phyloP scores from a whole-genome alignment of 306 rosid species.

The Canavalia gladiata region DNA sequence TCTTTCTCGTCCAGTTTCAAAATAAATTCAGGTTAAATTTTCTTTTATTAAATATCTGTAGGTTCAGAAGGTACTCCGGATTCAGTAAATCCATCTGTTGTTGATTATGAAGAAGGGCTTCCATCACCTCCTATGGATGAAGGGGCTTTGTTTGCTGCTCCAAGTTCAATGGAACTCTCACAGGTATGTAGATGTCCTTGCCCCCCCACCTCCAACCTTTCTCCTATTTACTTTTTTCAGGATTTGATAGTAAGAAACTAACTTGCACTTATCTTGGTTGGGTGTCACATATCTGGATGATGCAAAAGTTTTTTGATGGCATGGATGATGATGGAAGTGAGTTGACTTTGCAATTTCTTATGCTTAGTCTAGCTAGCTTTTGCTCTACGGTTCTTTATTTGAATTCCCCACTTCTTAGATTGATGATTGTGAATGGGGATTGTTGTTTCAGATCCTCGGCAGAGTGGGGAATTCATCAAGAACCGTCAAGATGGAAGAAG shows the following conservation, averaged over 20 bases:
- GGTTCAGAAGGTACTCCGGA: constrained; percentile 79
- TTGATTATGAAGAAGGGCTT: constrained; percentile 77
- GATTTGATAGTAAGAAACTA: constrained; percentile 52
- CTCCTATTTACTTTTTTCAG: neutral
- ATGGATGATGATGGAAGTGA: constrained; percentile 98
- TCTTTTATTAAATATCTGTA: constrained; percentile 38
- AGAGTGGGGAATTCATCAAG: constrained; percentile 60
- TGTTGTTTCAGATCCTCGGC: constrained; percentile 85
- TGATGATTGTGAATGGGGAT: constrained; percentile 52
- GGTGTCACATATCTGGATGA: constrained; percentile 42
- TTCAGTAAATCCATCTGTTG: constrained; percentile 68
- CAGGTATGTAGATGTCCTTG: constrained; percentile 57
- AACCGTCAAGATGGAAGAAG: constrained; percentile 67
- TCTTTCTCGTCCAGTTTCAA: neutral
- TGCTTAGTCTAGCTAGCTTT: constrained; percentile 54
- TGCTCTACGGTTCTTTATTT: constrained; percentile 50
- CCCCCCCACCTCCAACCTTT: no score
- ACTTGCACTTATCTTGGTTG: constrained; percentile 52
- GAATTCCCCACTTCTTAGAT: constrained; percentile 53
- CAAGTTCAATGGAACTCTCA: constrained; percentile 78
- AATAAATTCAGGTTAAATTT: constrained; percentile 4
- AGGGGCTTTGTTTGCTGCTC: constrained; percentile 73
- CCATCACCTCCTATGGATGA: constrained; percentile 97
- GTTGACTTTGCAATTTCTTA: constrained; percentile 59
- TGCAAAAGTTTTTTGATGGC: constrained; percentile 91